Evolutionary conservation across 192 early-diverging fungal species (phyloP).

Genomic region (Umbelopsis vinacea): DNA sequence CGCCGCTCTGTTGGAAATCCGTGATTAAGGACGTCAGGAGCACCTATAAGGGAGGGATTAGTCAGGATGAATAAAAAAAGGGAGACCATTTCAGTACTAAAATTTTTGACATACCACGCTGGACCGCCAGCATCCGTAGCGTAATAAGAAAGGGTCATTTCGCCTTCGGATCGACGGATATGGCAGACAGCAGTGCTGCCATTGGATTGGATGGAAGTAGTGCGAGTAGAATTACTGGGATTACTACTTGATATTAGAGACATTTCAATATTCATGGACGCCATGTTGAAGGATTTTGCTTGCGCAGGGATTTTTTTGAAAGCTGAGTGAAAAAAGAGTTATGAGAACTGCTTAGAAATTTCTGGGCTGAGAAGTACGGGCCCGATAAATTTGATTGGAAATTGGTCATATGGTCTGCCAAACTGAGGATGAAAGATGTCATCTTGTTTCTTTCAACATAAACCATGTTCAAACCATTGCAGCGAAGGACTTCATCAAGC

Average conservation of each 20-base stretch:
- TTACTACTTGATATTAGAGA: constrained; percentile 16
- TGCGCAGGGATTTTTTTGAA: constrained; percentile 3
- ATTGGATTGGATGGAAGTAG: neutral
- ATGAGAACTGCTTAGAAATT: neutral
- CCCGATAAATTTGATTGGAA: constrained; percentile 4
- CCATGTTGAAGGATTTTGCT: neutral
- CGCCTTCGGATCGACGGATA: constrained; percentile 12
- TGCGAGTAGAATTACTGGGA: neutral
- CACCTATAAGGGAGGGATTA: constrained; percentile 10
- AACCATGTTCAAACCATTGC: too few relatives aligned
- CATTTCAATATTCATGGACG: constrained; percentile 22
- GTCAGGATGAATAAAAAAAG: too few relatives aligned
- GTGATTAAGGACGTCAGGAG: constrained; percentile 20
- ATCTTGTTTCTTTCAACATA: too few relatives aligned
- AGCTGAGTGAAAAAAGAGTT: constrained; percentile 13
- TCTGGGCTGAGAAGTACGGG: neutral
- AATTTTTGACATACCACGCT: constrained; percentile 20
- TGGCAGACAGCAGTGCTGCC: constrained; percentile 14
- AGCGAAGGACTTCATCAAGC: too few relatives aligned
- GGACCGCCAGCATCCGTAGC: constrained; percentile 21
- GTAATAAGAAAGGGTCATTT: constrained; percentile 10
- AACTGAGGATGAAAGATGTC: neutral
- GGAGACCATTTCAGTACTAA: neutral
- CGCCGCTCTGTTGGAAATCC: constrained; percentile 13
- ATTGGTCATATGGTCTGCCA: neutral